These are phyloP conservation scores for Macrotyloma uniflorum DNA, from an alignment of 306 rosid genomes.

Conservation along the genomic window DNA sequence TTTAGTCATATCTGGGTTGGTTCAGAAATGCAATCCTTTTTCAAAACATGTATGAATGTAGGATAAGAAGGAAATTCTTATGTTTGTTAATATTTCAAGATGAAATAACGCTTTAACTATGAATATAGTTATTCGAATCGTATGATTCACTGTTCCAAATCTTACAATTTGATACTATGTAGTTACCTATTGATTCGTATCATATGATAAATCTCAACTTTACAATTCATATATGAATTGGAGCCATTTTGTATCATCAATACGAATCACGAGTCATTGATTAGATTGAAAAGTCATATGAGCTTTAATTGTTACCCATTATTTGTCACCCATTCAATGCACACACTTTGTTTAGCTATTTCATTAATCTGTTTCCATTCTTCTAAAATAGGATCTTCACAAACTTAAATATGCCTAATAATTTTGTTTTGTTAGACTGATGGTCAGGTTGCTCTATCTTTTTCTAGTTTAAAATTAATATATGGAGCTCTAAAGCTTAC, in stretches of 20 bases:
- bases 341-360: neutral
- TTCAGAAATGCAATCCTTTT: neutral
- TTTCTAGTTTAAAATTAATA: too few relatives aligned
- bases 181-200: neutral
- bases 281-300: neutral
- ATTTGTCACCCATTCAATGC: neutral
- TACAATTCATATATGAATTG: neutral
- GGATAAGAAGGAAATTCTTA: neutral
- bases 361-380: neutral
- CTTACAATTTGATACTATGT: neutral
- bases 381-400: neutral
- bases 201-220: neutral
- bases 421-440: too few relatives aligned
- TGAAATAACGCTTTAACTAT: neutral
- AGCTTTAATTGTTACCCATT: too few relatives aligned
- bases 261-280: neutral
- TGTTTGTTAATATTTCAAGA: neutral
- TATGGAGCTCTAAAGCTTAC: too few relatives aligned
- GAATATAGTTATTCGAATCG: neutral
- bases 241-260: neutral
- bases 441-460: too few relatives aligned
- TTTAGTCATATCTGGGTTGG: neutral
- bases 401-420: too few relatives aligned
- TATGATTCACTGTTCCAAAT: neutral
- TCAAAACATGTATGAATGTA: neutral